Evolutionary conservation across 2,329 filamentous ascomycete genomes (phyloP).

Genomic region (Ophiostoma pallidulum): DNA sequence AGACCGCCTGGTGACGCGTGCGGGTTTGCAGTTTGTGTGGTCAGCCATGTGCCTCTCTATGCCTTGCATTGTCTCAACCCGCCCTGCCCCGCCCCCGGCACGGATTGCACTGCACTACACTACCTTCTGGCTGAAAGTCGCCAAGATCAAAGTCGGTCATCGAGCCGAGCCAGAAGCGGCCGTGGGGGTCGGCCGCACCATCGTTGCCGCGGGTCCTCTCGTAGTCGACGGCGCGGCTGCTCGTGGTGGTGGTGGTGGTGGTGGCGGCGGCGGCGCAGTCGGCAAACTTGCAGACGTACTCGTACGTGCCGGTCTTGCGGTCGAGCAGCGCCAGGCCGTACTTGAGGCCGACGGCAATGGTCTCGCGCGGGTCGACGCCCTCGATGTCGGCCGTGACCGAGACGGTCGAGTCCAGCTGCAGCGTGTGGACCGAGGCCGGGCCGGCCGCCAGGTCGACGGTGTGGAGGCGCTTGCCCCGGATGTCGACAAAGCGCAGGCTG

Average conservation of each 20-base stretch:
- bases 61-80: no score
- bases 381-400: constrained; percentile 73
- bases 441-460: constrained; percentile 56
- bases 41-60: not conserved
- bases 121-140: constrained; percentile 51
- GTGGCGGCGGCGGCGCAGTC: constrained; percentile 19
- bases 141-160: constrained; percentile 66
- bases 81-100: no score
- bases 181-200: constrained; percentile 68
- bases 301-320: constrained; percentile 44
- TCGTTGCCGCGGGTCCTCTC: constrained; percentile 65
- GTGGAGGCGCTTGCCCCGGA: constrained; percentile 67
- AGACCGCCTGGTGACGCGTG: no score
- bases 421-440: constrained; percentile 52
- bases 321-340: constrained; percentile 72
- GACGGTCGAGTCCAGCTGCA: constrained; percentile 44
- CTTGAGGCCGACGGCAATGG: constrained; percentile 72
- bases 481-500: constrained; percentile 70
- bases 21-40: no score
- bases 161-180: constrained; percentile 74
- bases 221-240: constrained; percentile 26
- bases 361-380: constrained; percentile 48
- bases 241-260: constrained; percentile 12
- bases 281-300: constrained; percentile 43
- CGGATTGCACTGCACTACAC: no score